Percentiles rank a stretch among this genome's conserved stretches.
Conservation (phyloP, 140 eudicot genomes). For the Stevia rebaudiana region DNA sequence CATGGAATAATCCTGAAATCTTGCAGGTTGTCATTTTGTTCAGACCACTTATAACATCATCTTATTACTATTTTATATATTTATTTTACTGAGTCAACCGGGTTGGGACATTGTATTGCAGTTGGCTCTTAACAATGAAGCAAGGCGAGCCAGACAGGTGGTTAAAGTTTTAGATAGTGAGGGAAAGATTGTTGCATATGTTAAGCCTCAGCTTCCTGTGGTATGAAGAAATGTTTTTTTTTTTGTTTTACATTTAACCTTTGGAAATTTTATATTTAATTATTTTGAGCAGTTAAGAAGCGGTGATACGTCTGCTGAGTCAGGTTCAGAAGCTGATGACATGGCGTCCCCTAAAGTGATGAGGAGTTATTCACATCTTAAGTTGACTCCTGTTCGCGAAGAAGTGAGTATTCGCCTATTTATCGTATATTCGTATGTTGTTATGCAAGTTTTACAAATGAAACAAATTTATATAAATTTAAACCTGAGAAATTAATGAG, state of each 20-base stretch:
- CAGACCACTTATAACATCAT: not conserved
- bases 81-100: not conserved
- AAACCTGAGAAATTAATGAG: too few species aligned
- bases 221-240: constrained; percentile 29
- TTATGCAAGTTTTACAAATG: too few species aligned
- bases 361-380: constrained; percentile 67
- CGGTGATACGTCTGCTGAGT: constrained; percentile 89
- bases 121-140: constrained; percentile 91
- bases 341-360: constrained; percentile 80
- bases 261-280: not conserved
- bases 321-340: constrained; percentile 98
- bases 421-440: too few species aligned
- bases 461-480: too few species aligned
- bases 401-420: constrained; percentile 43
- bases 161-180: constrained; percentile 81
- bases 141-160: constrained; percentile 74
- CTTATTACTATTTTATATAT: not conserved
- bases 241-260: too few species aligned
- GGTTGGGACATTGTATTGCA: constrained; percentile 28
- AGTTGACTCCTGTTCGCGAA: constrained; percentile 91
- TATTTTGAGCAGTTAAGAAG: constrained; percentile 54
- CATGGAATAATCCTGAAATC: constrained; percentile 83
- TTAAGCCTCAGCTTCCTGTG: constrained; percentile 67
- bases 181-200: constrained; percentile 82
- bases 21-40: constrained; percentile 45